Evolutionary conservation across 495 filamentous ascomycete species (phyloP), one percentile per base, ranked within the genome.

Genomic region (Aspergillus campestris): DNA sequence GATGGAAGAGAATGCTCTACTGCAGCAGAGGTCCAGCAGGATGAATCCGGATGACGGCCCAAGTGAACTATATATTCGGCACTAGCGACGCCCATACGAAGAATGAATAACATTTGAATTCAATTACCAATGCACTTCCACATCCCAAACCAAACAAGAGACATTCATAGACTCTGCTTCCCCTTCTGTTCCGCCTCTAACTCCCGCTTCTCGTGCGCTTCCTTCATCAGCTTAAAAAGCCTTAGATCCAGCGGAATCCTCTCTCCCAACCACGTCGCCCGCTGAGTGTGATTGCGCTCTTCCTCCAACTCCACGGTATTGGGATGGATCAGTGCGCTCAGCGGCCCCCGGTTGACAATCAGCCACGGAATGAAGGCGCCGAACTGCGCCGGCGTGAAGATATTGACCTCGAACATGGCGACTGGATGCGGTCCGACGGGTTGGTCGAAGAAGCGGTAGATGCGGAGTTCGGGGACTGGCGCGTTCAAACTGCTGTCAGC

Each of bases 361-460:
- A 95, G 67, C 89, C 89, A 95, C 0, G 83, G 72, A 14, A 95
- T 61, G 52, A 95, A 91, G 0, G 89, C 89, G 3, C 89, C 89
- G 52, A 94, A 92, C 60, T 95, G 86, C 5, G 80, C 79, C 0
- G 89, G 89, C 0, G 82, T 87, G 60, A 89, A 85, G 27, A 95
- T 32, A 50, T 92, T 92, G 11, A 95, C 90, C 62, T 95, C 89
- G 52, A 95, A 78, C 89, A 95, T 95, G 37, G 80, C 86, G 0
- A 87, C 65, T 0, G 84, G 82, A 55, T 95, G 89, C 3, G 89
- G 89, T 0, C 89, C 89, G 6, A 95, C 59, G 3, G 88, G 87
- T 33, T 67, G 59, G 52, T 92, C 82, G 72, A 77, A 94, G 51
- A 94, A 69, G 3, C 62, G 66, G 60, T 95, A 95, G 53, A 94